A percentile compares a stretch with the other conserved stretches of the same genome.
Conservation (phyloP, 805 yeast genomes). For the Hemisphaericaspora nanyangensis region DNA sequence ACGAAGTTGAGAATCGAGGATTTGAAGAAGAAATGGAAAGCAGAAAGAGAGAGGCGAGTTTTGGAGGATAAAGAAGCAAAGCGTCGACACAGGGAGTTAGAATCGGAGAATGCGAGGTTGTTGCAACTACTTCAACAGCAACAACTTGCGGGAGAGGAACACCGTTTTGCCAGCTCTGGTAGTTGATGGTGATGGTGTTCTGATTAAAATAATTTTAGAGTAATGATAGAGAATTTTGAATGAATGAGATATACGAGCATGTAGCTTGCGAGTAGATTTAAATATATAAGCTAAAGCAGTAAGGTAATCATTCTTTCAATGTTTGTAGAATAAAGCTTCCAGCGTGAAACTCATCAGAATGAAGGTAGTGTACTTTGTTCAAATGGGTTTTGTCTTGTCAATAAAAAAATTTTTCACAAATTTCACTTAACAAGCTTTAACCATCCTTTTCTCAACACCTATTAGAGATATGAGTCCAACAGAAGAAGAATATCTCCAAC, state of each 20-base stretch:
- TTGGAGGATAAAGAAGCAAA: conserved; percentile 57
- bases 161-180: too few relatives aligned
- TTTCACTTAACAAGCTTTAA: neutral
- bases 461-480: conserved; percentile 11
- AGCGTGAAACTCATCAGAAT: neutral
- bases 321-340: too few relatives aligned
- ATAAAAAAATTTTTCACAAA: neutral
- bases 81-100: conserved; percentile 48
- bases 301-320: too few relatives aligned
- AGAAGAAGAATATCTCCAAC: conserved; percentile 22
- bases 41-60: conserved; percentile 66
- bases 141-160: neutral
- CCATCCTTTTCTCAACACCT: neutral
- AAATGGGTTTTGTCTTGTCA: neutral
- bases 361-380: neutral
- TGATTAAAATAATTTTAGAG: too few relatives aligned
- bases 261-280: too few relatives aligned
- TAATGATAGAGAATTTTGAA: neutral
- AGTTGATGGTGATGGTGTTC: too few relatives aligned
- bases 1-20: conserved; percentile 55
- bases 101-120: conserved; percentile 48
- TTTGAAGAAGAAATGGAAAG: conserved; percentile 60
- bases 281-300: too few relatives aligned
- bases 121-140: conserved; percentile 8
- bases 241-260: neutral